phyloP scores from a whole-genome alignment of 805 yeast species.

The Candida montana region DNA sequence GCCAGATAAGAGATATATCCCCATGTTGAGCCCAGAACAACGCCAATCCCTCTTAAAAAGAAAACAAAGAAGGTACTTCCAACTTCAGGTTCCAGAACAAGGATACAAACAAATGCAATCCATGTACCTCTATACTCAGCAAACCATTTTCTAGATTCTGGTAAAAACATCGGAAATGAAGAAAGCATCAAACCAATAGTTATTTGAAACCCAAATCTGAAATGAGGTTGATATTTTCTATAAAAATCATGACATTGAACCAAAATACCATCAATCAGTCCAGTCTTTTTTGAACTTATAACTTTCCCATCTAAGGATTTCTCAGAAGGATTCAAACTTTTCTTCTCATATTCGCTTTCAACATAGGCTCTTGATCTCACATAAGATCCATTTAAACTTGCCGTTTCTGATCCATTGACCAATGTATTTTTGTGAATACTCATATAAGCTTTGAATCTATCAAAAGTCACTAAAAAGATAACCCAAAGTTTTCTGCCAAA shows the following conservation, averaged over 20 bases:
- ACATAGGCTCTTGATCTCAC: not conserved
- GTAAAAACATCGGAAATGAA: slow-evolving; percentile 47
- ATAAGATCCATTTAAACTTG: slow-evolving; percentile 29
- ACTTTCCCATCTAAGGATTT: slow-evolving; percentile 2
- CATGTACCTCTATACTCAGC: slow-evolving; percentile 43
- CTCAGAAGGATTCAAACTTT: not conserved
- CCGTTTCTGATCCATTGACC: slow-evolving; percentile 28
- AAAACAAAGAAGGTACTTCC: slow-evolving; percentile 46
- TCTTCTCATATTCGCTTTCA: not conserved
- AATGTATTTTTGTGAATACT: slow-evolving; percentile 19
- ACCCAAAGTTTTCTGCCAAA: slow-evolving; percentile 40
- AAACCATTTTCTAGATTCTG: slow-evolving; percentile 44
- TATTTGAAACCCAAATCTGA: slow-evolving; percentile 42
- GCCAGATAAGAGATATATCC: slow-evolving; percentile 43
- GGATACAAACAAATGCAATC: slow-evolving; percentile 49
- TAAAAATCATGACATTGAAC: slow-evolving; percentile 6
- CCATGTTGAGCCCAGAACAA: slow-evolving; percentile 43
- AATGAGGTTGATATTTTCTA: slow-evolving; percentile 27
- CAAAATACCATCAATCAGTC: not conserved
- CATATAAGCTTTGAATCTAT: slow-evolving; percentile 33
- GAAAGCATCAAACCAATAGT: slow-evolving; percentile 40
- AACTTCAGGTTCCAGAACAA: slow-evolving; percentile 45
- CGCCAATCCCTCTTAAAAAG: slow-evolving; percentile 43
- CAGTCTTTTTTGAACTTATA: not conserved
- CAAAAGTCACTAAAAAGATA: slow-evolving; percentile 31